Percentiles rank a stretch among this genome's conserved stretches.
These are phyloP conservation scores for Tephrocybe sp. DNA, from an alignment of 768 basidiomycete genomes.

Conservation along the genomic window DNA sequence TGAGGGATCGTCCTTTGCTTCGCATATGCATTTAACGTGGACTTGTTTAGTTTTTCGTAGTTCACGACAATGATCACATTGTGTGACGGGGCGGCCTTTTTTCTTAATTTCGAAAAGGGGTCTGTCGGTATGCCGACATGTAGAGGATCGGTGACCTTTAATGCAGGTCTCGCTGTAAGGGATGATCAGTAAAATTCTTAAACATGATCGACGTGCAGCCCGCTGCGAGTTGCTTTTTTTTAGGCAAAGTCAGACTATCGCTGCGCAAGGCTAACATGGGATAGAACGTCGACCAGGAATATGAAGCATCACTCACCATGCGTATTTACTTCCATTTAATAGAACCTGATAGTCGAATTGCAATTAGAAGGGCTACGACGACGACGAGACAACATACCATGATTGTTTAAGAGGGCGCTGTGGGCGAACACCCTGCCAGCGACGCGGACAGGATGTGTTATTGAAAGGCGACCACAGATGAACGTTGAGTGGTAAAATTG, in stretches of 20 bases:
- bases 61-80: constrained; percentile 87
- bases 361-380: not conserved
- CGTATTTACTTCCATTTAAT: constrained; percentile 77
- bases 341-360: constrained; percentile 51
- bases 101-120: constrained; percentile 91
- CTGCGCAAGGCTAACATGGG: too few species aligned
- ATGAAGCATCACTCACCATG: constrained; percentile 68
- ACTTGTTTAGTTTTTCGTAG: constrained; percentile 83
- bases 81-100: constrained; percentile 90
- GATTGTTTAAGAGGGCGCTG: constrained; percentile 7
- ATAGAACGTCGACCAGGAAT: too few species aligned
- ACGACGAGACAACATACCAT: constrained; percentile 13
- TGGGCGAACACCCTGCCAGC: constrained; percentile 51
- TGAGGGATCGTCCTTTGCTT: constrained; percentile 71
- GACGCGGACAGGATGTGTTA: constrained; percentile 54
- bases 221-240: too few species aligned
- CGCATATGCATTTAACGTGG: constrained; percentile 85
- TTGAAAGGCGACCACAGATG: constrained; percentile 37
- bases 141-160: constrained; percentile 89
- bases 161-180: constrained; percentile 81
- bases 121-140: constrained; percentile 85
- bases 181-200: constrained; percentile 9
- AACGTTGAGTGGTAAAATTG: constrained; percentile 35
- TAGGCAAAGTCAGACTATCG: too few species aligned
- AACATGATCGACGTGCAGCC: not conserved